Base-by-base conservation (phyloP, 768 basidiomycete species). In the Mycena galericulata region DNA sequence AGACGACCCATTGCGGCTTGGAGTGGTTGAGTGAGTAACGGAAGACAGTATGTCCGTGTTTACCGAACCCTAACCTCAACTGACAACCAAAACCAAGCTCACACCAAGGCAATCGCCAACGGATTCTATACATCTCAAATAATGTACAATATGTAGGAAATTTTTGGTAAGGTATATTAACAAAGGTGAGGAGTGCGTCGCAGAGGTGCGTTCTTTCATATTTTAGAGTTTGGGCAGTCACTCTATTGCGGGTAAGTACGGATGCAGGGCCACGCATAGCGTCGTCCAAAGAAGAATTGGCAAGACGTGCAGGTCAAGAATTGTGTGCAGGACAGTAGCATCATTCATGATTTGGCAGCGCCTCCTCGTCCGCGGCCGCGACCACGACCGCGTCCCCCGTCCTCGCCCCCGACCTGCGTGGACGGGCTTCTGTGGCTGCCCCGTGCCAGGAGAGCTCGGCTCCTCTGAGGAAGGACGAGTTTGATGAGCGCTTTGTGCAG, bases 1-100 rank as follows among this genome's bases (percentile, higher is more conserved):
- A 98, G 89, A 53, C 95, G 89, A 75, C 97, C 97, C 97, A 98
- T 98, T 27, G n/a, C n/a, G n/a, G n/a, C n/a, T 74, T 87, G 79
- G 40, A 47, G 53, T 62, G 22, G 57, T 43, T 63, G 53, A 46
- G 63, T 45, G 34, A 24, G 40, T 11, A 61, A 41, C 12, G 40
- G 46, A 61, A 32, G 50, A 55, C 34, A 22, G 27, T 2, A 17
- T 40, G 4, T 59, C 57, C 24, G 27, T 64, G 63, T 60, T 65
- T 47, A 34, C 4, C 45, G 26, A 51, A 15, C 10, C 11, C 55
- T 27, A n/a, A n/a, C n/a, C n/a, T n/a, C n/a, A n/a, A n/a, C n/a
- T n/a, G n/a, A n/a, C n/a, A n/a, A n/a, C n/a, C n/a, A n/a, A n/a
- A n/a, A n/a, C n/a, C 36, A 70, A 63, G 63, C 57, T 55, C 46